Percentiles rank a stretch among this genome's conserved stretches.
These are phyloP conservation scores for Cichorium intybus DNA, from an alignment of 140 eudicot species.

Conservation along the genomic window DNA sequence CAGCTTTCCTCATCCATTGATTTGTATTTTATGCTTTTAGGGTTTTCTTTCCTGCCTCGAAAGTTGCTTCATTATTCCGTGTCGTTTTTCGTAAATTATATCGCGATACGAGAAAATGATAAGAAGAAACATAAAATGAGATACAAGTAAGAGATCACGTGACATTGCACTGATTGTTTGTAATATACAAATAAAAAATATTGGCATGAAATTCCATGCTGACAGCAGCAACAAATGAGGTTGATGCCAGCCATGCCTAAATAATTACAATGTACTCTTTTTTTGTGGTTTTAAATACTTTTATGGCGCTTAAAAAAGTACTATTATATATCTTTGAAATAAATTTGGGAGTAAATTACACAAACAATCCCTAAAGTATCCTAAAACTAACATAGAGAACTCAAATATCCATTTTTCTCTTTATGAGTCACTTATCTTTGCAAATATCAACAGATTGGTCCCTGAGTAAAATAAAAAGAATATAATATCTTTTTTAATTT, in stretches of 20 bases:
- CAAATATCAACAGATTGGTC: too few relatives aligned
- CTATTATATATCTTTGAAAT: too few relatives aligned
- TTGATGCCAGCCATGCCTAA: constrained; percentile 31
- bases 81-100: constrained; percentile 5
- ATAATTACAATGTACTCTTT: constrained; percentile 12
- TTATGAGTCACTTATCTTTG: too few relatives aligned
- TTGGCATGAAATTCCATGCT: constrained; percentile 10
- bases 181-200: background rate
- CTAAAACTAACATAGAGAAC: too few relatives aligned
- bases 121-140: constrained; percentile 1
- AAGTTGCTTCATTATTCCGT: constrained; percentile 15
- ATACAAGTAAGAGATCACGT: constrained; percentile 9
- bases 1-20: constrained; percentile 16
- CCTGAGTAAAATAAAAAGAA: too few relatives aligned
- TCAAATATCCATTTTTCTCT: too few relatives aligned
- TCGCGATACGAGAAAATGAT: constrained; percentile 13
- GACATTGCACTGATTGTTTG: constrained; percentile 10
- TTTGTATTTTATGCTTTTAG: constrained; percentile 19
- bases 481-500: too few relatives aligned
- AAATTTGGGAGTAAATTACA: too few relatives aligned
- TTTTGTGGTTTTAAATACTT: background rate
- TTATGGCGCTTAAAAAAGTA: too few relatives aligned
- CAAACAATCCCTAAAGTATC: too few relatives aligned
- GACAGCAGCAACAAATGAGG: constrained; percentile 26
- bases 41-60: constrained; percentile 18